Percentiles rank a stretch among this genome's conserved stretches.
phyloP scores from a whole-genome alignment of 225 moss, liverwort and hornwort genomes.

The Thuidium tamariscinum region DNA sequence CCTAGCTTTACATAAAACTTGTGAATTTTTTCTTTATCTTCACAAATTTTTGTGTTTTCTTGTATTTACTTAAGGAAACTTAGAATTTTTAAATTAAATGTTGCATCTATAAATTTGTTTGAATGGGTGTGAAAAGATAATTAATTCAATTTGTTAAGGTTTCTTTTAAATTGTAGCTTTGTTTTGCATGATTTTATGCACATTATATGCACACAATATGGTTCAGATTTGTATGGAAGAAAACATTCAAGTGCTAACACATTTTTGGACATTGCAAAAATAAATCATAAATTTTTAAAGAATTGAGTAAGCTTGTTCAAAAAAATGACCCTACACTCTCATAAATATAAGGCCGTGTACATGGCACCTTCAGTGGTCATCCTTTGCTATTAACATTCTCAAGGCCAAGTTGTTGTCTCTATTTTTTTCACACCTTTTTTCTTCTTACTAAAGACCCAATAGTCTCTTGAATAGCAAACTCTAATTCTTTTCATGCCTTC shows the following conservation, averaged over 20 bases:
- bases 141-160: background rate
- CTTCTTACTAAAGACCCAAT: rapidly evolving
- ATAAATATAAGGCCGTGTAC: background rate
- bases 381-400: rapidly evolving
- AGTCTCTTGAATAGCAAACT: rapidly evolving
- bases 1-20: rapidly evolving
- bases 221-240: background rate
- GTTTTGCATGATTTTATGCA: background rate
- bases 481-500: rapidly evolving
- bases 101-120: background rate
- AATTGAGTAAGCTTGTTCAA: rapidly evolving
- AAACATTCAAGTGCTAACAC: background rate
- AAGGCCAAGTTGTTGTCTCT: background rate
- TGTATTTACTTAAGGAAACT: rapidly evolving
- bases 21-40: background rate
- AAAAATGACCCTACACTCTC: background rate
- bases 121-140: background rate
- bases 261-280: background rate
- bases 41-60: rapidly evolving
- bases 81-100: background rate
- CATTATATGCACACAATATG: background rate
- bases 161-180: background rate
- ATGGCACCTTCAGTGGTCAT: background rate
- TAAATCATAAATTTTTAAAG: background rate
- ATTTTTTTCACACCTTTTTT: rapidly evolving